Conservation (phyloP, 805 yeast genomes). For the Saccharomycopsis fibuligera region DNA sequence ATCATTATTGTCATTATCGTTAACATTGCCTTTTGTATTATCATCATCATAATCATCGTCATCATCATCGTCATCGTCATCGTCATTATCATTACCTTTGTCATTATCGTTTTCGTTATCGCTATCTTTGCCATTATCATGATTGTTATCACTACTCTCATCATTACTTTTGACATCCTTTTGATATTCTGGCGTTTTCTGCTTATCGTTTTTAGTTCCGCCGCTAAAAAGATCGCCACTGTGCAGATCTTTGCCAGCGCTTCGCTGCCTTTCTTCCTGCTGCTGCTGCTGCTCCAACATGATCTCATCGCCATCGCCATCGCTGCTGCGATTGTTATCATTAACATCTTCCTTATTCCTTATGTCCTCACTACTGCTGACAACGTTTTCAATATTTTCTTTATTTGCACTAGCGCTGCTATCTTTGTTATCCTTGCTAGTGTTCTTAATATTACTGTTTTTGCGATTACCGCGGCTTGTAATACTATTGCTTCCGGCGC, state of each 20-base stretch:
- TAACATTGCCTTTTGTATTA: neutral
- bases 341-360: neutral
- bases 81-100: neutral
- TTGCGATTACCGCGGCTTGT: too few species aligned
- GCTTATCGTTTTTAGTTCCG: too few species aligned
- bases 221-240: too few species aligned
- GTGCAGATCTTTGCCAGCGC: neutral
- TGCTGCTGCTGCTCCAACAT: neutral
- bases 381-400: too few species aligned
- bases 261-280: neutral
- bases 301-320: neutral
- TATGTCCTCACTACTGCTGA: neutral
- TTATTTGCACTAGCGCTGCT: too few species aligned
- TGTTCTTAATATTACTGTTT: too few species aligned
- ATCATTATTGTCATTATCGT: neutral
- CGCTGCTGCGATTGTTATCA: neutral
- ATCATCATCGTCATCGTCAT: neutral
- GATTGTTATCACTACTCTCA: neutral
- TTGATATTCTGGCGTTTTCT: neutral
- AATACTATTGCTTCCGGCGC: too few species aligned
- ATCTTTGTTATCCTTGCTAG: too few species aligned
- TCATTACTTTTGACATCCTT: neutral
- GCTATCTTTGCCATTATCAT: neutral
- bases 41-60: constrained; percentile 33
- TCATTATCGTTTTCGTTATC: neutral